Evolutionary conservation across 257 asterid genomes (phyloP).

Genomic region (Solanum infundibuliforme): DNA sequence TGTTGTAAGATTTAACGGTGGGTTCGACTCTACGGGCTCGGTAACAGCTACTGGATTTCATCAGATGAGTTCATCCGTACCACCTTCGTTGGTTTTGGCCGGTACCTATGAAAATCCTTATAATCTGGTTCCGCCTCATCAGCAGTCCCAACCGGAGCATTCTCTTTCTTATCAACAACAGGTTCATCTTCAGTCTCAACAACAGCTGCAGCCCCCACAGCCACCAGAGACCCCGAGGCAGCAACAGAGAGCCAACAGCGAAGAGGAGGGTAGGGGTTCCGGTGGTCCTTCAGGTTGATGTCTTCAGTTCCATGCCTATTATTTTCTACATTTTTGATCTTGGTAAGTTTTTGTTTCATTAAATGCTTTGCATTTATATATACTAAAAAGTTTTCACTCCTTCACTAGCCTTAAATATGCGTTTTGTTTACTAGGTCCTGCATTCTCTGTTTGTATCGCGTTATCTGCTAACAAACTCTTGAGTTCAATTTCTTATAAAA

Average conservation of each 20-base stretch:
- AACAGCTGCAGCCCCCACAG: conserved; percentile 14
- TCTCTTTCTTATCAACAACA: conserved; percentile 3
- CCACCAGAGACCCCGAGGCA: conserved; percentile 7
- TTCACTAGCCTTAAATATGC: no score
- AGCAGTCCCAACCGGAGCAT: neutral
- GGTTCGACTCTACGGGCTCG: conserved; percentile 27
- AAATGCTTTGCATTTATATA: conserved; percentile 8
- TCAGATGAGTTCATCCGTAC: conserved; percentile 26
- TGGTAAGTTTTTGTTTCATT: conserved; percentile 25
- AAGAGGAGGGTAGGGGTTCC: conserved; percentile 49
- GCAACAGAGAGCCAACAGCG: conserved; percentile 31
- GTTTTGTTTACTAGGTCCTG: neutral
- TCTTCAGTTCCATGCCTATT: conserved; percentile 7
- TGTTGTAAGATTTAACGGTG: conserved; percentile 27
- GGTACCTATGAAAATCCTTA: conserved; percentile 38
- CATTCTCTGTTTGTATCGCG: neutral
- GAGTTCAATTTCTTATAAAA: neutral
- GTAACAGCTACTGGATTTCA: conserved; percentile 40
- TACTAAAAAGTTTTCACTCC: no score
- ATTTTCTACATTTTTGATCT: conserved; percentile 21
- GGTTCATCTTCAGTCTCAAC: conserved; percentile 22
- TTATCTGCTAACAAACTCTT: neutral
- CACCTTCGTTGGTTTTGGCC: conserved; percentile 39
- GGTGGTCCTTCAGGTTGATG: conserved; percentile 36
- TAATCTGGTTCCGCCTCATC: conserved; percentile 12